A percentile compares a stretch with the other conserved stretches of the same genome.
These are phyloP conservation scores for Botrytis paeoniae DNA, from an alignment of 2,329 filamentous ascomycete species.

Conservation along the genomic window DNA sequence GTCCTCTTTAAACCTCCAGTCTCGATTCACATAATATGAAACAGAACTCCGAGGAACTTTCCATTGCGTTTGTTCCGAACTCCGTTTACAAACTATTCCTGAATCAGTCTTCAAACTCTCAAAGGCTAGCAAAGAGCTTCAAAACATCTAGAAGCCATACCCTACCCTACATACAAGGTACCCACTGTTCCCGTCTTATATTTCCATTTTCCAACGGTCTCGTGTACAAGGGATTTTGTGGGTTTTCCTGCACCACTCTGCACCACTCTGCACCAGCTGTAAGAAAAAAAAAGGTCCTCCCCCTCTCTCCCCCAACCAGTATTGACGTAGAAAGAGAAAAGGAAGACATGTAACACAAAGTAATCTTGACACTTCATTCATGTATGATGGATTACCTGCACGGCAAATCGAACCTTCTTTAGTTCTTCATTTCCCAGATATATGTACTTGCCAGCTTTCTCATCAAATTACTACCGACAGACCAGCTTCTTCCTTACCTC, in stretches of 20 bases:
- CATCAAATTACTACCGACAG: too few relatives aligned
- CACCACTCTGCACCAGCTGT: neutral
- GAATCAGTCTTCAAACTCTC: neutral
- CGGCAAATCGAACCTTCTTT: neutral
- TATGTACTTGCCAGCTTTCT: neutral
- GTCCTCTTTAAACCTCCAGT: neutral
- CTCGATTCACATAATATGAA: neutral
- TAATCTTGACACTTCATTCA: neutral
- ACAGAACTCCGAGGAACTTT: neutral
- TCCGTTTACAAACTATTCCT: neutral
- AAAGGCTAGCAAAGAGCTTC: too few relatives aligned
- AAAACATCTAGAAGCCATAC: conserved; percentile 11
- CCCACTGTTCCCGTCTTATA: neutral
- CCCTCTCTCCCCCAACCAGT: neutral
- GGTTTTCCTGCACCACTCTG: neutral
- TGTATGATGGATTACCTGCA: neutral
- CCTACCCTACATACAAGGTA: neutral
- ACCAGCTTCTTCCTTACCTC: neutral
- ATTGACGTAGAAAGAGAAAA: neutral
- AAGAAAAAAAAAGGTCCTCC: neutral
- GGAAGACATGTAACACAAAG: neutral
- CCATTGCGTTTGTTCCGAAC: neutral
- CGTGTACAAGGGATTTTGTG: conserved; percentile 11
- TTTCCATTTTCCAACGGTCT: conserved; percentile 5
- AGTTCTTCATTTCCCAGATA: neutral